Percentiles rank a stretch among this genome's conserved stretches.
phyloP scores from a whole-genome alignment of 495 filamentous ascomycete genomes.

The Xylaria grammica region DNA sequence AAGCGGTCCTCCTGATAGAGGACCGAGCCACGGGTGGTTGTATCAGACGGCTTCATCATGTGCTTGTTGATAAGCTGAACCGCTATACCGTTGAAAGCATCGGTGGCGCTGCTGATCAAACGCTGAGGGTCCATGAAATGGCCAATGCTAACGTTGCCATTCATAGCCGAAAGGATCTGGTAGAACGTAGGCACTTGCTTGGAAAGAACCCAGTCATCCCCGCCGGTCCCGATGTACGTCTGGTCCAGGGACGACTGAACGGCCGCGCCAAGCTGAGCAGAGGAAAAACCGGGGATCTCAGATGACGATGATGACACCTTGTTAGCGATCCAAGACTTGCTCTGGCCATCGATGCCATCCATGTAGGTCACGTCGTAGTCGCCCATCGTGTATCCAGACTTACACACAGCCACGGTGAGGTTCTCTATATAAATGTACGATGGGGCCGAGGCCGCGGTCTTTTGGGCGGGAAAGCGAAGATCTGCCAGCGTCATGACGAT shows the following conservation, averaged over 20 bases:
- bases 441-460: not conserved
- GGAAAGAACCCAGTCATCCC: slow-evolving; percentile 23
- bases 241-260: slow-evolving; percentile 14
- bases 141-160: slow-evolving; percentile 18
- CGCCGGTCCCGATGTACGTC: slow-evolving; percentile 18
- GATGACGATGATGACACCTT: slow-evolving; percentile 1
- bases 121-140: slow-evolving; percentile 23
- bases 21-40: slow-evolving; percentile 12
- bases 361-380: slow-evolving; percentile 13
- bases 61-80: slow-evolving; percentile 15
- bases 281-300: slow-evolving; percentile 9
- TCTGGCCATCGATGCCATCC: not conserved
- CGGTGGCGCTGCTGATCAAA: slow-evolving; percentile 12
- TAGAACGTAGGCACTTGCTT: slow-evolving; percentile 24
- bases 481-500: slow-evolving; percentile 24
- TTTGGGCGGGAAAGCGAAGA: slow-evolving; percentile 15
- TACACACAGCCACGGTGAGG: slow-evolving; percentile 21
- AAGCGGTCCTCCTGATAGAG: slow-evolving; percentile 20
- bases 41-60: slow-evolving; percentile 18
- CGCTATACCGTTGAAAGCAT: slow-evolving; percentile 23
- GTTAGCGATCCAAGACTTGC: slow-evolving; percentile 1
- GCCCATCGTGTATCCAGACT: slow-evolving; percentile 16
- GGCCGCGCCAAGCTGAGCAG: slow-evolving; percentile 16
- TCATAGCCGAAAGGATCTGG: slow-evolving; percentile 21
- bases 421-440: slow-evolving; percentile 22